phyloP scores from a whole-genome alignment of 2,329 filamentous ascomycete species.

The Lachnellula willkommii region DNA sequence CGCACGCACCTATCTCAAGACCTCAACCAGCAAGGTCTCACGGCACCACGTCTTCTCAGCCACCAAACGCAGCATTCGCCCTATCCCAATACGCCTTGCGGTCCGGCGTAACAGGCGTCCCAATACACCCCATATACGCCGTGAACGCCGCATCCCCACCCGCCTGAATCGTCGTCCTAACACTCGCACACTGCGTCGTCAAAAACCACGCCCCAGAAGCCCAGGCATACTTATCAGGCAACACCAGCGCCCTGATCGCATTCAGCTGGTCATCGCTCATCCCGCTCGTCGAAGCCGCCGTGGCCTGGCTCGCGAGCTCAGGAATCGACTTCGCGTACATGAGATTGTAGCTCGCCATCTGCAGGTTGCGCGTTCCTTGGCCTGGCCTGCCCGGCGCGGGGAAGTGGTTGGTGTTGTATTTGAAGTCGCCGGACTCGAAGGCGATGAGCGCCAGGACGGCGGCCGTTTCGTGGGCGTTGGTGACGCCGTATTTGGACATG shows the following conservation, averaged over 20 bases:
- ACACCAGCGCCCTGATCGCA: conserved; percentile 45
- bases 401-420: conserved; percentile 56
- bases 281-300: conserved; percentile 26
- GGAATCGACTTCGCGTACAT: conserved; percentile 48
- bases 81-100: conserved; percentile 45
- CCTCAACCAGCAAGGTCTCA: too few relatives aligned
- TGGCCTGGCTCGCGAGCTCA: conserved; percentile 35
- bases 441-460: conserved; percentile 56
- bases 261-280: conserved; percentile 35
- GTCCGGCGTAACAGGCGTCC: conserved; percentile 41
- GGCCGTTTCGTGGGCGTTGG: conserved; percentile 48
- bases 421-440: conserved; percentile 56
- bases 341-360: conserved; percentile 49
- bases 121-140: conserved; percentile 51
- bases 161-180: conserved; percentile 38
- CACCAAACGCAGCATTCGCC: conserved; percentile 41
- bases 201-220: conserved; percentile 58
- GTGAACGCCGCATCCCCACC: conserved; percentile 45
- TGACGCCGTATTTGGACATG: conserved; percentile 50
- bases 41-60: neutral
- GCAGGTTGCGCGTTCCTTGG: conserved; percentile 63
- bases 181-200: conserved; percentile 46
- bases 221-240: conserved; percentile 47
- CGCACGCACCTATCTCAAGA: too few relatives aligned
- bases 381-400: conserved; percentile 44